phyloP scores from a whole-genome alignment of 768 basidiomycete genomes.

The Thelephora aurantiotincta region DNA sequence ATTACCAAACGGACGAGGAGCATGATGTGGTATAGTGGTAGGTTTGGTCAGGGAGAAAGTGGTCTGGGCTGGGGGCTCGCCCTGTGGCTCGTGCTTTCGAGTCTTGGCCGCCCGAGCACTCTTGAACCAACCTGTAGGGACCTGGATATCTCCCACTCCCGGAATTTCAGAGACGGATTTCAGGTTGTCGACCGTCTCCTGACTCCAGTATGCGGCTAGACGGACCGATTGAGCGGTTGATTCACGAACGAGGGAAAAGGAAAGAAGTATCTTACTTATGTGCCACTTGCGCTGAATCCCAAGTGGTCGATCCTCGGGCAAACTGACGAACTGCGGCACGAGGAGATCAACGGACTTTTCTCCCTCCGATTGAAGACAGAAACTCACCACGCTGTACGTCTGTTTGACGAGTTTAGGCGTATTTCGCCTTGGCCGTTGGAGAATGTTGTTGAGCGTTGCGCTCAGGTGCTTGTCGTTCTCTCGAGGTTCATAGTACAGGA shows the following conservation, averaged over 20 bases:
- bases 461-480: conserved; percentile 21
- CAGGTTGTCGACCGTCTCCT: conserved; percentile 56
- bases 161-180: conserved; percentile 59
- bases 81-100: conserved; percentile 11
- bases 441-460: conserved; percentile 6
- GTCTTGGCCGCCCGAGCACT: conserved; percentile 60
- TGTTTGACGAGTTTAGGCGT: conserved; percentile 32
- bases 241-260: not conserved
- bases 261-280: conserved; percentile 24
- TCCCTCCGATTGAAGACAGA: conserved; percentile 4
- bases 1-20: conserved; percentile 1
- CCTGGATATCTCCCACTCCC: conserved; percentile 46
- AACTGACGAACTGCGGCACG: conserved; percentile 19
- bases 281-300: conserved; percentile 36
- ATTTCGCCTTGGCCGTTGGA: conserved; percentile 6
- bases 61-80: conserved; percentile 10
- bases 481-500: conserved; percentile 41
- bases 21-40: conserved; percentile 10
- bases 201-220: conserved; percentile 75
- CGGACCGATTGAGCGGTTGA: conserved; percentile 8
- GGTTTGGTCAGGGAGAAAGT: conserved; percentile 8
- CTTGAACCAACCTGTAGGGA: conserved; percentile 69
- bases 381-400: conserved; percentile 29
- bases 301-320: conserved; percentile 28
- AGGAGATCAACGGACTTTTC: not conserved